Percentiles rank a stretch among this genome's conserved stretches.
phyloP scores from a whole-genome alignment of 768 basidiomycete genomes.

The Hypsizygus marmoreus region DNA sequence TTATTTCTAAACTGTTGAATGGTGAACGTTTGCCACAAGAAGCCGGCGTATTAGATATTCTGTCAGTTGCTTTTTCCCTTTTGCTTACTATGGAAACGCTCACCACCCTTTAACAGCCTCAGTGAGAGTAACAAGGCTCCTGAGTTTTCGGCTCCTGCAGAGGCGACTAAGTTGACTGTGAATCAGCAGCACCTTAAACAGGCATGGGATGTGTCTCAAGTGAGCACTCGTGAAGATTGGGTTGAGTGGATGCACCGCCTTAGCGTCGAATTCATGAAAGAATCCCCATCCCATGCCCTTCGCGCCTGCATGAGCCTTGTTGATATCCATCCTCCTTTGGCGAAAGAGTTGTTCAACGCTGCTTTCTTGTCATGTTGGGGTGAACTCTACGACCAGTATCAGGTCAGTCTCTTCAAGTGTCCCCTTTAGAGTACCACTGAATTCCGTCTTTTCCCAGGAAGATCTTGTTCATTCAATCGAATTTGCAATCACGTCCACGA shows the following conservation, averaged over 20 bases:
- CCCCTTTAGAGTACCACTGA: background rate
- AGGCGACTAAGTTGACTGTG: slow-evolving; percentile 86
- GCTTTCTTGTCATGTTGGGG: slow-evolving; percentile 98
- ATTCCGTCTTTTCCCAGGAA: slow-evolving; percentile 55
- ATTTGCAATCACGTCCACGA: slow-evolving; percentile 74
- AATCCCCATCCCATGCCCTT: slow-evolving; percentile 97
- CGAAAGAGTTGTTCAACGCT: slow-evolving; percentile 95
- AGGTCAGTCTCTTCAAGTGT: slow-evolving; percentile 51
- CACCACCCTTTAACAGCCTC: slow-evolving; percentile 32
- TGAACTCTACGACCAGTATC: slow-evolving; percentile 94
- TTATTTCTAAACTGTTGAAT: slow-evolving; percentile 86
- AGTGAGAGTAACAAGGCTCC: slow-evolving; percentile 63
- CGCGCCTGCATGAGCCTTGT: slow-evolving; percentile 94
- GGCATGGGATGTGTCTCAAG: slow-evolving; percentile 88
- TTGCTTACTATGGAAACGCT: slow-evolving; percentile 6
- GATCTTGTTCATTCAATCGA: slow-evolving; percentile 92
- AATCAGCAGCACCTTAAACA: slow-evolving; percentile 98
- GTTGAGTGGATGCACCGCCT: slow-evolving; percentile 92
- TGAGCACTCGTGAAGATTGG: slow-evolving; percentile 87
- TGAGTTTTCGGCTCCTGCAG: slow-evolving; percentile 82
- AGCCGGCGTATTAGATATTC: slow-evolving; percentile 64
- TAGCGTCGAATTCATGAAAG: slow-evolving; percentile 95
- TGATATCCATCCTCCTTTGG: slow-evolving; percentile 87
- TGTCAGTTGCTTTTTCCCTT: slow-evolving; percentile 42
- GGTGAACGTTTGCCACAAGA: slow-evolving; percentile 93